Evolutionary conservation across 306 rosid genomes (phyloP).

Genomic region (Albizia julibrissin): DNA sequence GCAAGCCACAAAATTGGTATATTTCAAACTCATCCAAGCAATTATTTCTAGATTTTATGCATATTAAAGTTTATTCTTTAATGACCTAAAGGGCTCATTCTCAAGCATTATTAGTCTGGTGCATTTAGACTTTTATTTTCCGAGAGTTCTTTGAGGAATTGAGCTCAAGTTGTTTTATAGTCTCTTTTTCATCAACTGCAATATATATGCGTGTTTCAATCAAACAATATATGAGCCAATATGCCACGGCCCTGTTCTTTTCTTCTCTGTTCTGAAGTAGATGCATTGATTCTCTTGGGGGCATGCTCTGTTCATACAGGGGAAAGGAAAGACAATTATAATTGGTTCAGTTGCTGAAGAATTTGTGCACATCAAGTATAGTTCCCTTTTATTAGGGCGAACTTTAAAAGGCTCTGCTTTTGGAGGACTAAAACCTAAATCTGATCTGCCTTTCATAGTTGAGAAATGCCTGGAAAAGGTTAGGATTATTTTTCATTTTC

Average conservation of each 20-base stretch:
- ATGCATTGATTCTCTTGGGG: not conserved
- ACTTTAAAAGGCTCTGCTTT: conserved; percentile 49
- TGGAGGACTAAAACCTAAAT: conserved; percentile 54
- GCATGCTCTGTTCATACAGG: conserved; percentile 30
- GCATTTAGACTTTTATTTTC: not conserved
- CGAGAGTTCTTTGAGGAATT: not conserved
- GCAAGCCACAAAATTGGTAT: conserved; percentile 57
- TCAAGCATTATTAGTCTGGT: not conserved
- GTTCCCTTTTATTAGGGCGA: conserved; percentile 41
- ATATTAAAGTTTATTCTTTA: not conserved
- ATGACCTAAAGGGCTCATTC: not conserved
- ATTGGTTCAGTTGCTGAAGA: conserved; percentile 36
- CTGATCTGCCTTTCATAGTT: conserved; percentile 46
- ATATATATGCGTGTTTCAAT: too few species aligned
- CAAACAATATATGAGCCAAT: not conserved
- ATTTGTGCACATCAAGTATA: conserved; percentile 22
- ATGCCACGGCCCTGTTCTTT: not conserved
- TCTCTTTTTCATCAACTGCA: not conserved
- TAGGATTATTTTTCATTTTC: not conserved
- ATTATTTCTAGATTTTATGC: not conserved
- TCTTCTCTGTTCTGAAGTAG: not conserved
- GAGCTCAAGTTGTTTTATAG: not conserved
- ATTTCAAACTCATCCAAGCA: not conserved
- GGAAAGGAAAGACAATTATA: conserved; percentile 43
- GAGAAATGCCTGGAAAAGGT: conserved; percentile 50